Base-by-base conservation (phyloP, 2,329 filamentous ascomycete species). In the Fusarium sp. region DNA sequence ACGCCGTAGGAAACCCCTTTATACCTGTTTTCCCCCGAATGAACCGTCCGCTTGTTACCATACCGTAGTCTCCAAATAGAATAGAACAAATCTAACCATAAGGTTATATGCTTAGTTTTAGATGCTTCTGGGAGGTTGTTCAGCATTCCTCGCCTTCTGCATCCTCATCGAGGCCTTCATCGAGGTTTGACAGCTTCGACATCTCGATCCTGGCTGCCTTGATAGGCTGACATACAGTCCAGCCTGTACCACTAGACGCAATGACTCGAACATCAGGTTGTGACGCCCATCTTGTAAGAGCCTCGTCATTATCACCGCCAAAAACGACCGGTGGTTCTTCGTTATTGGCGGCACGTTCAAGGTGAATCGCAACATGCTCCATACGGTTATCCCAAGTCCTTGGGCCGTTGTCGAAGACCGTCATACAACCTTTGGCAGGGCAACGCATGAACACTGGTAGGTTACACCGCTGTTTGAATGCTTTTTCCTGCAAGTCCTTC, bases 361-460 rank as follows among this genome's bases (percentile, higher is more conserved):
- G 84, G 77, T 97, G 94, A 61, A 88, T 85, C 0, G 92, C 93
- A 4, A 97, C 88, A 79, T 97, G 94, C 78, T 97, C 94, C 89
- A 97, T 93, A 26, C 92, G 85, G 59, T 90, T 85, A 61, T 96
- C 91, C 94, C 94, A 97, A 12, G 88, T 88, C 8, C 82, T 85
- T 0, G 76, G 64, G 0, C 91, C 92, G 8, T 82, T 77, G 74
- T 82, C 77, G 74, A 97, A 97, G 1, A 77, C 76, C 12, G 60
- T 51, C 2, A 67, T 74, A 77, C 94, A 97, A 65, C 86, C 87
- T 0, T 76, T 72, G 3, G 87, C 87, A 0, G 90, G 85, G 74
- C 93, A 94, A 4, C 67, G 63, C 77, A 90, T 90, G 38, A 82
- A 79, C 0, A 76, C 78, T 0, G 94, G 94, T 0, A 90, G 80